Conservation (phyloP, 768 basidiomycete genomes). For the Agrocybe chaxingu region DNA sequence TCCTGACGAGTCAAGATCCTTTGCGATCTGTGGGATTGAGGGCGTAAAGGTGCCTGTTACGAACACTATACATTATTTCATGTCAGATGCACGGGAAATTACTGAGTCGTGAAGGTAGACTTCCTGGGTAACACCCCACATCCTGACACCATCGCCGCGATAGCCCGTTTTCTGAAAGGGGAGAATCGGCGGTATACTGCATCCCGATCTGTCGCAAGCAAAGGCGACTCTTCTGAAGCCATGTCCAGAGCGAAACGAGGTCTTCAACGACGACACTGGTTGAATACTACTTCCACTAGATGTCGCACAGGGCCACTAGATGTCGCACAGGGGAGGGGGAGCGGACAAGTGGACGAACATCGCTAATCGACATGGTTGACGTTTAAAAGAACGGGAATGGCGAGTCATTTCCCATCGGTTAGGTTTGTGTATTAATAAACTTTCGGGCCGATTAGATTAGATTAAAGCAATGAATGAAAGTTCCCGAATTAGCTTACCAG, state of each 20-base stretch:
- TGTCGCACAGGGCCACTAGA: too few species aligned
- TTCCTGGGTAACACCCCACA: constrained; percentile 63
- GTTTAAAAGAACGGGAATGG: too few species aligned
- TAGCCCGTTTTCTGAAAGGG: constrained; percentile 42
- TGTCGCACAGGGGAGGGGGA: too few species aligned
- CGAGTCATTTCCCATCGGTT: too few species aligned
- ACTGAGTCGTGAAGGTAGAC: constrained; percentile 2
- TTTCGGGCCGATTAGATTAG: too few species aligned
- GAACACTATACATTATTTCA: constrained; percentile 46
- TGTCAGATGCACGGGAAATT: neutral
- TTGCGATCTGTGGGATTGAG: constrained; percentile 69
- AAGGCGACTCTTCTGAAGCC: constrained; percentile 29
- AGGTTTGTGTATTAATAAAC: too few species aligned
- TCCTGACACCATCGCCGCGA: constrained; percentile 56
- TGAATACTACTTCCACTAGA: too few species aligned
- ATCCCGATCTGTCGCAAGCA: constrained; percentile 26
- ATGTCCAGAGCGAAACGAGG: neutral
- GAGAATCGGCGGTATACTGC: constrained; percentile 60
- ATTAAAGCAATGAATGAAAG: too few species aligned
- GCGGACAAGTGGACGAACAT: too few species aligned
- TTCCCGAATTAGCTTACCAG: too few species aligned
- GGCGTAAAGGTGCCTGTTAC: constrained; percentile 70
- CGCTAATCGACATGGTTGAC: too few species aligned
- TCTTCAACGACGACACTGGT: too few species aligned
- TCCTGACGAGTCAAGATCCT: constrained; percentile 56